Evolutionary conservation across 805 yeast genomes (phyloP).

Genomic region (Saccharomycopsis selenospora): DNA sequence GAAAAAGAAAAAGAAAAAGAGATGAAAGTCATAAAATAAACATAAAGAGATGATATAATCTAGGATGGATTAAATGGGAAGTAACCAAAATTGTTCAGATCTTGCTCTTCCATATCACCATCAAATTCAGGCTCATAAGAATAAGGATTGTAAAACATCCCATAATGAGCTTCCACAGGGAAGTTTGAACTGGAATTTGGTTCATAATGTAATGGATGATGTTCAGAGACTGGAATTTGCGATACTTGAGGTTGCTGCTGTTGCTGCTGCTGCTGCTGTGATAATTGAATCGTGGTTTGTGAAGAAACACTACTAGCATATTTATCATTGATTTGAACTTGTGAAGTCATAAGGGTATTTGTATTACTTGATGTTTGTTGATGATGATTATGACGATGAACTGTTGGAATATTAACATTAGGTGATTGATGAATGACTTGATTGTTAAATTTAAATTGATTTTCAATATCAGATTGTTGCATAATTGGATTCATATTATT

Average conservation of each 20-base stretch:
- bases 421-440: neutral
- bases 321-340: neutral
- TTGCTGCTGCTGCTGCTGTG: constrained; percentile 17
- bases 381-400: neutral
- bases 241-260: constrained; percentile 9
- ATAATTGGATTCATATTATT: neutral
- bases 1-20: neutral
- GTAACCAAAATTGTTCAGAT: constrained; percentile 19
- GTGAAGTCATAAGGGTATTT: neutral
- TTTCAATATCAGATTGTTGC: neutral
- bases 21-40: neutral
- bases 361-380: neutral
- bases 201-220: constrained; percentile 43
- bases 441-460: constrained; percentile 1
- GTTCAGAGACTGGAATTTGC: constrained; percentile 42
- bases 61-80: constrained; percentile 23
- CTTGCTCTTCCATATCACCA: constrained; percentile 13
- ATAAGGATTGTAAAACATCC: neutral
- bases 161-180: constrained; percentile 1
- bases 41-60: neutral
- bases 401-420: too few species aligned
- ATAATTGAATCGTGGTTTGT: neutral
- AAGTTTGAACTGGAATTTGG: constrained; percentile 20
- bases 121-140: constrained; percentile 8
- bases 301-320: neutral